A percentile compares a stretch with the other conserved stretches of the same genome.
These are phyloP conservation scores for Penicillium sp. DNA, from an alignment of 2,329 filamentous ascomycete species.

Conservation along the genomic window DNA sequence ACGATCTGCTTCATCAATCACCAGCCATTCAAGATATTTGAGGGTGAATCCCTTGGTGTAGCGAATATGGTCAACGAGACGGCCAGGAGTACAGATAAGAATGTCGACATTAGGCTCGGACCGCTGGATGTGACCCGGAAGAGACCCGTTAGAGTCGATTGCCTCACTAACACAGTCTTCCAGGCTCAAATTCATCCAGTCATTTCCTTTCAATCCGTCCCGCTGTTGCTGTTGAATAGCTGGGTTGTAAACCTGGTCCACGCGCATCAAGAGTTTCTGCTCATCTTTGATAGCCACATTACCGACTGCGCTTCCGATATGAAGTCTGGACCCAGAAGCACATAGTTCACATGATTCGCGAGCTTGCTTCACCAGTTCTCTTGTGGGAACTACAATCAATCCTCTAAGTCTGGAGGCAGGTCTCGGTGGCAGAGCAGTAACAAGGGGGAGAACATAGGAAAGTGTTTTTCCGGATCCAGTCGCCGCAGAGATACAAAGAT, in stretches of 20 bases:
- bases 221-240: constrained; percentile 50
- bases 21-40: constrained; percentile 76
- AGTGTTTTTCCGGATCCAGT: constrained; percentile 96
- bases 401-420: constrained; percentile 68
- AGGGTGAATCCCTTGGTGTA: constrained; percentile 79
- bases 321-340: constrained; percentile 67
- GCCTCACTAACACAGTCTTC: constrained; percentile 46
- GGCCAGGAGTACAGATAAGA: constrained; percentile 85
- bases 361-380: constrained; percentile 86
- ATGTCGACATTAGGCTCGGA: constrained; percentile 77
- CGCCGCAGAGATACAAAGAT: constrained; percentile 85
- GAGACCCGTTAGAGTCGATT: constrained; percentile 38
- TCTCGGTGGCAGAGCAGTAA: constrained; percentile 68
- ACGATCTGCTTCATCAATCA: constrained; percentile 93
- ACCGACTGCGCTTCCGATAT: constrained; percentile 78
- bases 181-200: constrained; percentile 49
- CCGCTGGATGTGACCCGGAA: constrained; percentile 63
- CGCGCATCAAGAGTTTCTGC: constrained; percentile 60
- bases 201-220: constrained; percentile 42
- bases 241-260: constrained; percentile 68
- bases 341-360: constrained; percentile 74
- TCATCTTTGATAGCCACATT: constrained; percentile 70
- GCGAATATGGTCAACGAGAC: constrained; percentile 85
- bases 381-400: constrained; percentile 82
- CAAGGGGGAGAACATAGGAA: constrained; percentile 82